A percentile compares a stretch with the other conserved stretches of the same genome.
Evolutionary conservation across 1,284 basidiomycete genomes (phyloP).

Genomic region (Peniophora sp.): DNA sequence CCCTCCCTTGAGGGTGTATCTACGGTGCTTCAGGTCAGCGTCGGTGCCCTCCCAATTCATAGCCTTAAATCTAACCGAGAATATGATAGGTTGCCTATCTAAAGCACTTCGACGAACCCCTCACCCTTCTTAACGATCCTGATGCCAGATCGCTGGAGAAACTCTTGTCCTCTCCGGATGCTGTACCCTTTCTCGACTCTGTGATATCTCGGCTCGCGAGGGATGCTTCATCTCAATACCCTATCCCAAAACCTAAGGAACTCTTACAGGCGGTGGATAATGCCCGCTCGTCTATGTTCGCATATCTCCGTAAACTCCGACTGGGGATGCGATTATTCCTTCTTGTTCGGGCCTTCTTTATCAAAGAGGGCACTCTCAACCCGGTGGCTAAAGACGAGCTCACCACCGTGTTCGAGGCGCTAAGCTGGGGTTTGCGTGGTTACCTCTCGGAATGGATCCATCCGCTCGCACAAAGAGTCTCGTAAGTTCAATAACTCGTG

Average conservation of each 20-base stretch:
- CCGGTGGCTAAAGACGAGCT: constrained; percentile 21
- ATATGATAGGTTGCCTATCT: constrained; percentile 45
- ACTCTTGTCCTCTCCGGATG: constrained; percentile 17
- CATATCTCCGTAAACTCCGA: constrained; percentile 28
- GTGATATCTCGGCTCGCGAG: constrained; percentile 26
- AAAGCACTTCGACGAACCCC: constrained; percentile 60
- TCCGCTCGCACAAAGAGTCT: neutral
- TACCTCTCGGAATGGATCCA: constrained; percentile 2
- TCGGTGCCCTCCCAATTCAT: neutral
- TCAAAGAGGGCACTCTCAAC: constrained; percentile 20
- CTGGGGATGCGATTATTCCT: constrained; percentile 40
- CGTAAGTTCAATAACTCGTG: neutral
- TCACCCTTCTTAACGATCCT: constrained; percentile 36
- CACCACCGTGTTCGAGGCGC: constrained; percentile 19
- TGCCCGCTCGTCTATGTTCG: constrained; percentile 29
- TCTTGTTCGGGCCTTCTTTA: constrained; percentile 34
- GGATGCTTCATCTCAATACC: constrained; percentile 5
- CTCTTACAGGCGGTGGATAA: constrained; percentile 27
- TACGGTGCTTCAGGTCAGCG: constrained; percentile 50
- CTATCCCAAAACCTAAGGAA: constrained; percentile 5
- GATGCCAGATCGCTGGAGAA: constrained; percentile 14
- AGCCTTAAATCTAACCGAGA: neutral
- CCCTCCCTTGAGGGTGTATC: constrained; percentile 47
- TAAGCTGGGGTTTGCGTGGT: constrained; percentile 33
- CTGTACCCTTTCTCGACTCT: constrained; percentile 31